Base-by-base conservation (phyloP, 176 grass and related monocot species). In the Aegilops sharonensis region DNA sequence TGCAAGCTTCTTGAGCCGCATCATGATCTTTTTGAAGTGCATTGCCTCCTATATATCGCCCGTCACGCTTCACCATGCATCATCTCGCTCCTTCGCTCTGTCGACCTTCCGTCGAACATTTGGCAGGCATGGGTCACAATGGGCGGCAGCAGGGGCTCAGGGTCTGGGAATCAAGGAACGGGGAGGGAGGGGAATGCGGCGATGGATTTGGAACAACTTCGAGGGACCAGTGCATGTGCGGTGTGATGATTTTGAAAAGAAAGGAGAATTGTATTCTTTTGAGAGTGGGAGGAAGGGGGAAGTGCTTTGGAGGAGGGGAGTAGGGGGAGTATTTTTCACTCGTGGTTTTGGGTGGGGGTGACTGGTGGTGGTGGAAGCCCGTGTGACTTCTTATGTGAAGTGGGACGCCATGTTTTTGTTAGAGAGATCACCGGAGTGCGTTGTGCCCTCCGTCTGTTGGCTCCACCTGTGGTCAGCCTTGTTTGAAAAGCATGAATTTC, bases 21-120 rank as follows among this genome's bases (percentile, higher is more conserved):
- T 91, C 18, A 93, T 98, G 88, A 95, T 95, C 90, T 98, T 98
- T 88, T 95, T 93, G 81, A 98, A 98, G 91, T 94, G 96, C 47
- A 98, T 93, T 12, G 85, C 36, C 90, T 98, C 93, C 88, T 91
- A 91, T 34, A 34, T 34, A 39, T 57, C 90, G 86, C 23, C 91
- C 93, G 30, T 98, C 95, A 40, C 93, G 88, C 86, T 98, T 98
- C 75, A 98, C 91, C 4, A 95, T 91, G 91, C 95, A 95, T 39
- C 95, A 98, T 94, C 79, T 70, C 39, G 43, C 21, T 43, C 50
- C 2, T 32, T 81, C 71, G 56, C 37, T 5, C 65, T 71, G 57
- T 62, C 70, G 18, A 43, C 66, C 84, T 95, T 90, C 72, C 77
- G 85, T 87, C 89, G 85, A 95, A 92, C 89, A 86, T 52, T 50